Base-by-base conservation (phyloP, 2,329 filamentous ascomycete species). In the Rhynchosporium graminicola region DNA sequence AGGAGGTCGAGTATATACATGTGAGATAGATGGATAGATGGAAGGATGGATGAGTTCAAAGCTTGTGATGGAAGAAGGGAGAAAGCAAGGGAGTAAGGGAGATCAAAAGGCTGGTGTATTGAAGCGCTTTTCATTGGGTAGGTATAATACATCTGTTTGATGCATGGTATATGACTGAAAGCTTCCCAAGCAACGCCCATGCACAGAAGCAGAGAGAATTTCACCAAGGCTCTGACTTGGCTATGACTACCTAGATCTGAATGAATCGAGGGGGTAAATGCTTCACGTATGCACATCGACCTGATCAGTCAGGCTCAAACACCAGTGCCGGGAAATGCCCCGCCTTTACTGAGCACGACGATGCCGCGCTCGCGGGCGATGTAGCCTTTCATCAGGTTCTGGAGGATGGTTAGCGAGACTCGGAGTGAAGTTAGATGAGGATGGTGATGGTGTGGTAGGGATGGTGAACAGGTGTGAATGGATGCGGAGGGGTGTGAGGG, bases 281-380 rank as follows among this genome's bases (percentile, higher is more conserved):
- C 33, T 13, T 33, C 20, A 20, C 20, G 20, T 20, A 20, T 20
- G 20, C 20, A 20, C 20, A 20, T 20, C 20, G 20, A 10, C 42
- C 40, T 15, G 12, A n/a, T 12, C 42, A 13, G 12, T n/a, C 42
- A 43, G 3, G 9, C 47, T 73, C 76, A 88, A 54, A 88, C 77
- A 20, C 91, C 90, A 29, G 96, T 98, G 29, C 93, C 93, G 0
- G 96, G 95, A 73, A 99, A 99, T 2, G 95, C 94, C 46, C 91
- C 92, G 63, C 85, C 90, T 77, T 97, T 98, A 76, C 92, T 97
- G 62, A 99, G 79, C 26, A 99, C 95, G 33, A 99, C 90, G 69
- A 93, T 93, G 40, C 89, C 90, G 69, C 90, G 87, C 69, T 97
- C 93, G 60, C 94, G 89, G 38, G 94, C 89, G 69, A 99, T 99